Base-by-base conservation (phyloP, 73 alveolate genomes). In the Paramecium tetraurelia region DNA sequence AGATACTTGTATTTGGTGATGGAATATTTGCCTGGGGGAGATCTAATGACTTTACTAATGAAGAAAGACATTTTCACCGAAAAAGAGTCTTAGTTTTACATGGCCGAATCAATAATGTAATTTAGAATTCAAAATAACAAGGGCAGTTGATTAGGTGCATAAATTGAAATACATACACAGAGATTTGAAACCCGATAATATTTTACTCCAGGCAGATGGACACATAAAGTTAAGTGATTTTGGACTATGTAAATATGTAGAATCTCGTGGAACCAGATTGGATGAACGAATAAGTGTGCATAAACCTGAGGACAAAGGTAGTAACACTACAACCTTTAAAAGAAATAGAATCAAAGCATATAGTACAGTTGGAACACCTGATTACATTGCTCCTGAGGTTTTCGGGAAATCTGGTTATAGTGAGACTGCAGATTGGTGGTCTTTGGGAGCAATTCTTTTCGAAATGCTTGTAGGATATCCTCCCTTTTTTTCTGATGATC, bases 321-420 rank as follows among this genome's bases (percentile, higher is more conserved):
- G 59, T 10, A 75, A 33, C 58, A n/a, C 59, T 18, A n/a, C 59
- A n/a, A 83, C 86, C 86, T 35, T 84, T 29, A 35, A 53, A 53
- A 53, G 69, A 94, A 90, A 38, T 53, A 63, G 93, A 70, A 41
- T 43, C 38, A 94, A 69, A 21, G 95, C 96, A 22, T 90, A 70
- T 44, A 71, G 90, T 16, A 88, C 95, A 44, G 95, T 98, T 1
- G 99, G 99, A 71, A 98, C 99, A 7, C 99, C 99, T 1, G 99
- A 98, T 94, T 98, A 98, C 77, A 98, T 98, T 6, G 99, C 99
- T 5, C 99, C 99, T 2, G 99, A 98, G 93, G 99, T 98, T 7
- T 97, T 98, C 44, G 98, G 99, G 27, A 84, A 97, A 48, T 71
- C 94, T 88, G 98, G 98, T 20, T 93, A 93, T 76, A 84, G 40